Conservation (phyloP, 2,329 filamentous ascomycete genomes). For the Neoascochyta sp. region DNA sequence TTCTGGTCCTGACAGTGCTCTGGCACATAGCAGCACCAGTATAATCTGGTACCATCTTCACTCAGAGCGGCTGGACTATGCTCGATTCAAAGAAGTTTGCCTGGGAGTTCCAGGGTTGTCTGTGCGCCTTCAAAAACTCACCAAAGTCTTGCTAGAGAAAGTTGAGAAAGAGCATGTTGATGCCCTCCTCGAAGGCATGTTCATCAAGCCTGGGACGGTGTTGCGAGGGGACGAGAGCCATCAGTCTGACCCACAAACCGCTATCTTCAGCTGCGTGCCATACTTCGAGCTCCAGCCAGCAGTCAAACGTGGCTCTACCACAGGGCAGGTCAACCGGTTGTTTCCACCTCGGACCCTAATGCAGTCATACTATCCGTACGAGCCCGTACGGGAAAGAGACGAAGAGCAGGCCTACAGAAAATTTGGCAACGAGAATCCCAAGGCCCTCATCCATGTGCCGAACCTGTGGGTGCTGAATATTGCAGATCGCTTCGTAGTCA, state of each 20-base stretch:
- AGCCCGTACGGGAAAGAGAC: slow-evolving; percentile 29
- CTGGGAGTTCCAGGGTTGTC: slow-evolving; percentile 16
- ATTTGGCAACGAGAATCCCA: slow-evolving; percentile 14
- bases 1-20: slow-evolving; percentile 17
- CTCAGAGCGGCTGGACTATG: slow-evolving; percentile 19
- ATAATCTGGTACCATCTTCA: slow-evolving; percentile 29
- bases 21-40: slow-evolving; percentile 4
- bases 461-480: slow-evolving; percentile 33
- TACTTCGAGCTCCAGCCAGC: slow-evolving; percentile 20
- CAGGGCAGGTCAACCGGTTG: slow-evolving; percentile 6
- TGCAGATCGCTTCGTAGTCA: slow-evolving; percentile 21
- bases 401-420: slow-evolving; percentile 28
- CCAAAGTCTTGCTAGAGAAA: slow-evolving; percentile 14
- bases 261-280: slow-evolving; percentile 32
- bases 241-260: slow-evolving; percentile 15
- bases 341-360: slow-evolving; percentile 27
- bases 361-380: slow-evolving; percentile 32
- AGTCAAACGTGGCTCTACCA: background rate
- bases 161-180: slow-evolving; percentile 27
- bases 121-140: slow-evolving; percentile 14
- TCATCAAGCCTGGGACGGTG: slow-evolving; percentile 35
- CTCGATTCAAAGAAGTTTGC: slow-evolving; percentile 23
- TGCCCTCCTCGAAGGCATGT: slow-evolving; percentile 24
- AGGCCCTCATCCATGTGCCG: slow-evolving; percentile 26
- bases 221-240: slow-evolving; percentile 25